These are phyloP conservation scores for Apiospora phragmitis DNA, from an alignment of 2,329 filamentous ascomycete species.

Conservation along the genomic window DNA sequence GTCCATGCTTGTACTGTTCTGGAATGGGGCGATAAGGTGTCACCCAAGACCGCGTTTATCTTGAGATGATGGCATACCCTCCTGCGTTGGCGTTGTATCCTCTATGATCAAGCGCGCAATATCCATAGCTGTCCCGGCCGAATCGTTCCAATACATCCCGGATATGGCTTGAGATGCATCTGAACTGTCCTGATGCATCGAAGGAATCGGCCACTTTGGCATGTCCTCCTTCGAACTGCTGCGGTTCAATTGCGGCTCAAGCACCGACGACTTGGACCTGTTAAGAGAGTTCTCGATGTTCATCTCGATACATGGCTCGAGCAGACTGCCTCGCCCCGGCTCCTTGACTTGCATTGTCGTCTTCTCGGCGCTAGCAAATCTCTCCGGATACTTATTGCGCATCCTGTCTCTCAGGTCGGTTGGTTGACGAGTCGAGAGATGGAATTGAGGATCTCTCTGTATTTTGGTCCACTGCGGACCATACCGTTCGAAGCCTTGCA, in stretches of 20 bases:
- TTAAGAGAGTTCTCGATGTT: slow-evolving; percentile 48
- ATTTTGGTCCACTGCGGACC: slow-evolving; percentile 68
- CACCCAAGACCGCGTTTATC: slow-evolving; percentile 32
- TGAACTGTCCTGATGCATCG: slow-evolving; percentile 28
- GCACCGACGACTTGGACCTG: slow-evolving; percentile 36
- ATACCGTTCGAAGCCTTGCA: slow-evolving; percentile 59
- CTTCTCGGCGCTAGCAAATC: slow-evolving; percentile 59
- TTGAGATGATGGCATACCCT: slow-evolving; percentile 18
- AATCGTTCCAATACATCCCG: slow-evolving; percentile 47
- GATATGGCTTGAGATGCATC: slow-evolving; percentile 38
- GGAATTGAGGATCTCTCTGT: slow-evolving; percentile 58
- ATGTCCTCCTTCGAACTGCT: slow-evolving; percentile 49
- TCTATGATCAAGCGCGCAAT: slow-evolving; percentile 62
- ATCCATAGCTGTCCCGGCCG: slow-evolving; percentile 51
- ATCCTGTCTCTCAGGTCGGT: slow-evolving; percentile 65
- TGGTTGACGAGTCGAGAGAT: slow-evolving; percentile 59
- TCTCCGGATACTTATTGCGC: slow-evolving; percentile 62
- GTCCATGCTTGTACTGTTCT: not conserved
- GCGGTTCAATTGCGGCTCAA: slow-evolving; percentile 41
- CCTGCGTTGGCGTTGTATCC: slow-evolving; percentile 40
- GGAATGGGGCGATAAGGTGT: slow-evolving; percentile 3
- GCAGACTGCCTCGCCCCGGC: slow-evolving; percentile 38
- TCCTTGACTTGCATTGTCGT: slow-evolving; percentile 49
- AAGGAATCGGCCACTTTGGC: slow-evolving; percentile 41
- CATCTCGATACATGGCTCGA: slow-evolving; percentile 54